Percentiles rank a stretch among this genome's conserved stretches.
phyloP scores from a whole-genome alignment of 2,329 filamentous ascomycete species.

The Parascedosporium putredinis region DNA sequence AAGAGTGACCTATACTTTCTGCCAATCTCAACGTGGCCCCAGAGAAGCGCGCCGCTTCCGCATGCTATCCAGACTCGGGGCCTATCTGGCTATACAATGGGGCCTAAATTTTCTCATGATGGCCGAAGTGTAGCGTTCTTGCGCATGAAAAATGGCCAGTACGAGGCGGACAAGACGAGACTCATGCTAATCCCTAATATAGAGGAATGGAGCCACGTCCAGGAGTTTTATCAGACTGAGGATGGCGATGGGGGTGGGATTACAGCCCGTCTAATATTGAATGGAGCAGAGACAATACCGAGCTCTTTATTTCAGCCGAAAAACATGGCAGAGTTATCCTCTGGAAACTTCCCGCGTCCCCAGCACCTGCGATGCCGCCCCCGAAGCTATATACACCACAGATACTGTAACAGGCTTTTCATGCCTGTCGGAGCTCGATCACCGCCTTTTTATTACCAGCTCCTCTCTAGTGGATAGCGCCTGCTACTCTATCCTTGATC shows the following conservation, averaged over 20 bases:
- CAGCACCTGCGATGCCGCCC: constrained; percentile 36
- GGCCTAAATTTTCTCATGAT: constrained; percentile 64
- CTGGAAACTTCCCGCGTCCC: constrained; percentile 50
- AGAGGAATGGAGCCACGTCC: constrained; percentile 42
- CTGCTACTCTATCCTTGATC: constrained; percentile 51
- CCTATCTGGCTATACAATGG: constrained; percentile 53
- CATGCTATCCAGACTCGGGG: constrained; percentile 41
- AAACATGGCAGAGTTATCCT: constrained; percentile 52
- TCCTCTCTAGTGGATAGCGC: constrained; percentile 64
- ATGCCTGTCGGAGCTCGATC: constrained; percentile 22
- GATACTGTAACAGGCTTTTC: constrained; percentile 44
- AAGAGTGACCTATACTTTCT: constrained; percentile 74
- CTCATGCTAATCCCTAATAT: constrained; percentile 56
- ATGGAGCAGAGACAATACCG: constrained; percentile 49
- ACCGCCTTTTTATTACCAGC: constrained; percentile 55
- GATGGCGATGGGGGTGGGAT: constrained; percentile 57
- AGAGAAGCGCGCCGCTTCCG: constrained; percentile 36
- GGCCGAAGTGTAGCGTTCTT: constrained; percentile 65
- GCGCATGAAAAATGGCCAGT: constrained; percentile 65
- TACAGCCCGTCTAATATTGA: constrained; percentile 42
- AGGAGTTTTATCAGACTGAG: constrained; percentile 50
- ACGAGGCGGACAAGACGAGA: constrained; percentile 71
- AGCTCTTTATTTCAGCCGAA: constrained; percentile 66
- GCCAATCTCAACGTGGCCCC: constrained; percentile 50
- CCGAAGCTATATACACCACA: constrained; percentile 37